These are phyloP conservation scores for Narthecium ossifragum DNA, from an alignment of 106 monocot species.

Conservation along the genomic window DNA sequence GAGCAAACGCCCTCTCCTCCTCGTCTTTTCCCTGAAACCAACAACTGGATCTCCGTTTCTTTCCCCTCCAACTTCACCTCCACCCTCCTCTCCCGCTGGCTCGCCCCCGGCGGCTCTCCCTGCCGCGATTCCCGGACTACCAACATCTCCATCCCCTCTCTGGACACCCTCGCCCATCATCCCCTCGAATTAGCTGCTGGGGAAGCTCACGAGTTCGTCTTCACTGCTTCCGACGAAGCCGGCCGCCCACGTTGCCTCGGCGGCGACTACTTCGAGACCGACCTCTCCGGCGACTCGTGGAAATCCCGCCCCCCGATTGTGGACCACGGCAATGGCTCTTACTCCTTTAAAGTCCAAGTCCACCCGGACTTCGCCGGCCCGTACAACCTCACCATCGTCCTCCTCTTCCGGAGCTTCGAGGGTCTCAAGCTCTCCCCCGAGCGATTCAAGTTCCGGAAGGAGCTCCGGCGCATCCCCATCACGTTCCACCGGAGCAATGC, in stretches of 20 bases:
- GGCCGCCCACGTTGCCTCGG: constrained; percentile 49
- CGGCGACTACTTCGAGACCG: constrained; percentile 90
- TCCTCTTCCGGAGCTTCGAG: constrained; percentile 73
- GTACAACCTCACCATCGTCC: constrained; percentile 55
- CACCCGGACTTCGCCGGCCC: constrained; percentile 53
- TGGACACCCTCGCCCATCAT: constrained; percentile 15
- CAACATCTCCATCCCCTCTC: constrained; percentile 37
- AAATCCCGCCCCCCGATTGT: constrained; percentile 75
- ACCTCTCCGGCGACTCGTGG: constrained; percentile 62
- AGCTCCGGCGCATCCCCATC: constrained; percentile 42
- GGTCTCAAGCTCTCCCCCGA: constrained; percentile 60
- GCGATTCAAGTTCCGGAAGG: constrained; percentile 37
- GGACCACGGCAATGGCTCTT: constrained; percentile 79
- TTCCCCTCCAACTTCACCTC: constrained; percentile 39
- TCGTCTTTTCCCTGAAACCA: too few species aligned
- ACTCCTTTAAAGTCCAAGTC: constrained; percentile 63
- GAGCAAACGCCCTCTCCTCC: too few species aligned
- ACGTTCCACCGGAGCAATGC: constrained; percentile 11
- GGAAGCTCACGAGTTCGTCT: constrained; percentile 36
- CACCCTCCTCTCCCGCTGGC: constrained; percentile 66
- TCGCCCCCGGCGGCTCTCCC: constrained; percentile 26
- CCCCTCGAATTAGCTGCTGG: constrained; percentile 23
- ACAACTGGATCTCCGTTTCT: constrained; percentile 38
- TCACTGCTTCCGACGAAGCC: constrained; percentile 41
- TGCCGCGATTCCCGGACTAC: constrained; percentile 46